Evolutionary conservation across 208 protist species (phyloP).

Genomic region (Porcisia deanei): DNA sequence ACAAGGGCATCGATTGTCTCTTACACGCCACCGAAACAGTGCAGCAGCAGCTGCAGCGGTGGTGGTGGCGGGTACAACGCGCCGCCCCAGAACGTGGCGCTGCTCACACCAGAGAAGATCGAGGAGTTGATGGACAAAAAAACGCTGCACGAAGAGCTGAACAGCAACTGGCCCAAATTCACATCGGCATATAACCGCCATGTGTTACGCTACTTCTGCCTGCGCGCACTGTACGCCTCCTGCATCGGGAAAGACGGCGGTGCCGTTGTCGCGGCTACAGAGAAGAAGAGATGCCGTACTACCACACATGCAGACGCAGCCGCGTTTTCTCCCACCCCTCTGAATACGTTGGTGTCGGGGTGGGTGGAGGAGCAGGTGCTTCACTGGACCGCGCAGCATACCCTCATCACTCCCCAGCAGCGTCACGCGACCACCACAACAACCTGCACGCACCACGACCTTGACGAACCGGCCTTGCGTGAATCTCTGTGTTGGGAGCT

Average conservation of each 20-base stretch:
- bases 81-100: not conserved
- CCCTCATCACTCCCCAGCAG: not conserved
- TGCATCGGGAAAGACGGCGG: not conserved
- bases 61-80: not conserved
- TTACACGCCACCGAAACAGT: not conserved
- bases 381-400: constrained; percentile 10
- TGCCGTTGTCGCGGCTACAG: not conserved
- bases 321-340: not conserved
- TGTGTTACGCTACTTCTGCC: constrained; percentile 26
- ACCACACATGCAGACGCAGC: not conserved
- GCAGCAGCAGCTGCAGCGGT: not conserved
- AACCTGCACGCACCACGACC: not conserved
- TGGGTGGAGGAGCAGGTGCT: constrained; percentile 26
- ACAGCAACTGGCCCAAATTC: constrained; percentile 24
- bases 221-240: constrained; percentile 19
- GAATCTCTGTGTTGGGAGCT: constrained; percentile 19
- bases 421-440: not conserved
- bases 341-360: constrained; percentile 13
- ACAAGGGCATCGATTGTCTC: not conserved
- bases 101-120: constrained; percentile 21
- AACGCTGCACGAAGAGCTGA: constrained; percentile 25
- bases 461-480: not conserved
- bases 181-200: constrained; percentile 26
- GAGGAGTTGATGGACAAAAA: constrained; percentile 27
- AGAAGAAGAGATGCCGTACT: not conserved